Evolutionary conservation across 768 basidiomycete genomes (phyloP), one percentile per base, ranked within the genome.

Genomic region (Serendipita vermifera): DNA sequence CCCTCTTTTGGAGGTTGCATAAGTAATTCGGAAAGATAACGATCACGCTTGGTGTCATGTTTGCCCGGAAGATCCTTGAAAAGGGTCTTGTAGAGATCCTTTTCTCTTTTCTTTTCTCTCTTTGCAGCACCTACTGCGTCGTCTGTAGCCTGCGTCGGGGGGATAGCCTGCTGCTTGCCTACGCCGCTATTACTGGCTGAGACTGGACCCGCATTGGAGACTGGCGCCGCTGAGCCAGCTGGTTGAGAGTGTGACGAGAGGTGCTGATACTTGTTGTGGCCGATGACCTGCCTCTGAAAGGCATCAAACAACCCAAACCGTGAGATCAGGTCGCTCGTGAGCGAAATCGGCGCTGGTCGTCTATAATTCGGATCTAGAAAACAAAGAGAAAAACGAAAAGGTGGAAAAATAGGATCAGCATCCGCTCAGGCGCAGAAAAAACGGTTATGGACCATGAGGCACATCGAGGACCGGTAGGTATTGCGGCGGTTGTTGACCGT

Each of bases 41-140:
- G 46, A n/a, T 51, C 46, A 11, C 46, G 46, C 24, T 51, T 51
- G 17, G 46, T 51, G 27, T 51, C 46, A 15, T 51, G 46, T 29
- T 51, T 51, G 5, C 46, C 46, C 5, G 46, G 46, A 22, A 51
- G 27, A n/a, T 51, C 32, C n/a, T 51, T 20, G 29, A 51, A 51
- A 9, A 51, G 29, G 9, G 46, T 51, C 46, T 51, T 51, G 46
- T 51, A 51, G 11, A 51, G 46, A 29, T 51, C 46, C 3, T 51
- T 51, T 51, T 51, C 46, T 31, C 46, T 20, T n/a, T 51, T 51
- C 29, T 51, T 51, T 29, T 51, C 46, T 31, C 32, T 51, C 46
- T 51, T 51, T 7, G 46, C 46, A 15, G 29, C 22, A 27, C 46
- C 46, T 51, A 51, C 17, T 22, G 46, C 27, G 32, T 51, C 46